Evolutionary conservation across 2,329 filamentous ascomycete genomes (phyloP).

Genomic region (Sclerotinia trifoliorum): DNA sequence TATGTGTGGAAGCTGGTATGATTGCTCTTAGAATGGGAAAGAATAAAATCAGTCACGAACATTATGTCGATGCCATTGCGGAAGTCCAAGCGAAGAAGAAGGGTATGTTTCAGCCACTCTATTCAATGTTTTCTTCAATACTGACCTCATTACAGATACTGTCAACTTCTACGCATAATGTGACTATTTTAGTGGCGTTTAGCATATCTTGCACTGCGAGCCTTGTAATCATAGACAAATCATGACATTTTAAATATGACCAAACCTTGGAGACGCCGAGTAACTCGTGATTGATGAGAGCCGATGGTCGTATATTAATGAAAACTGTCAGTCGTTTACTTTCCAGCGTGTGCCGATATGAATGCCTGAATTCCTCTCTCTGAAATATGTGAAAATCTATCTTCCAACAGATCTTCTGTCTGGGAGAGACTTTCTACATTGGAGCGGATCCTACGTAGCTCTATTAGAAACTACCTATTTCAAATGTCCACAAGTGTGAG

Average conservation of each 20-base stretch:
- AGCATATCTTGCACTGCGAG: constrained; percentile 33
- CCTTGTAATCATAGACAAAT: constrained; percentile 39
- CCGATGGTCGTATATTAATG: constrained; percentile 5
- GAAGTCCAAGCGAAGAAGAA: constrained; percentile 90
- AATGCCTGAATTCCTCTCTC: neutral
- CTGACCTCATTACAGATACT: constrained; percentile 30
- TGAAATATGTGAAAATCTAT: neutral
- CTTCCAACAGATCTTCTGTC: neutral
- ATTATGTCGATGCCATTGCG: constrained; percentile 97
- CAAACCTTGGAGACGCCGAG: neutral
- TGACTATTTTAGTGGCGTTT: constrained; percentile 30
- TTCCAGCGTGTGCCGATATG: neutral
- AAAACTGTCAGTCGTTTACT: neutral
- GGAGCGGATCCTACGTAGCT: neutral
- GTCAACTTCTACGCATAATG: constrained; percentile 38
- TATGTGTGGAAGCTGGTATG: constrained; percentile 99
- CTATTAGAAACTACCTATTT: neutral
- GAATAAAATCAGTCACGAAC: constrained; percentile 95
- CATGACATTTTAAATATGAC: constrained; percentile 25
- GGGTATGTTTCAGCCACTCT: constrained; percentile 24
- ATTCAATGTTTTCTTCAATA: constrained; percentile 35
- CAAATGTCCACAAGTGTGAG: constrained; percentile 3
- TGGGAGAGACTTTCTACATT: neutral
- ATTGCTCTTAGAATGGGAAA: constrained; percentile 92
- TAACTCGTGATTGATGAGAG: constrained; percentile 10